These are phyloP conservation scores for Telopea speciosissima DNA, from an alignment of 177 flowering plant species.

Conservation along the genomic window DNA sequence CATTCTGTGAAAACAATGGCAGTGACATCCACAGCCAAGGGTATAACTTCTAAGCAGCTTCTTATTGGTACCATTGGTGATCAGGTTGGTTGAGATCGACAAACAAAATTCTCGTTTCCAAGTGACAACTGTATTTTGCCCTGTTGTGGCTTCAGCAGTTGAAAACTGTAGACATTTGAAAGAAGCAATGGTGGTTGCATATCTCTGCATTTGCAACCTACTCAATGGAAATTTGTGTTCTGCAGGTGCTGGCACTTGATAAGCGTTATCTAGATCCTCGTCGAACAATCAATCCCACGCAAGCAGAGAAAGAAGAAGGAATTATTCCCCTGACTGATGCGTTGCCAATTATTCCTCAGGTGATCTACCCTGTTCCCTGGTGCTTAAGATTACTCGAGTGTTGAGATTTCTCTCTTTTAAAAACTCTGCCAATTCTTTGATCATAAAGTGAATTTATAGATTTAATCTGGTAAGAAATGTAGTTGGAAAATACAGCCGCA, in stretches of 20 bases:
- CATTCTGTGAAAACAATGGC: conserved; percentile 87
- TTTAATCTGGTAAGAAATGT: not conserved
- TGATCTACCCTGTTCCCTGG: conserved; percentile 16
- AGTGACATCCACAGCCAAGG: conserved; percentile 90
- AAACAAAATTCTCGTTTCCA: not conserved
- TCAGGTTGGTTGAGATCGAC: conserved; percentile 56
- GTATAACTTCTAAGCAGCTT: conserved; percentile 95
- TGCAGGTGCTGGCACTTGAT: conserved; percentile 90
- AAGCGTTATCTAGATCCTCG: conserved; percentile 94
- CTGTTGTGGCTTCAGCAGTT: too few relatives aligned
- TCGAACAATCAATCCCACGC: conserved; percentile 70
- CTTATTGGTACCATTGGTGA: conserved; percentile 94
- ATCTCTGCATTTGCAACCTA: not conserved
- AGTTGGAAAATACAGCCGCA: not conserved
- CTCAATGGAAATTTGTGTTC: conserved; percentile 4
- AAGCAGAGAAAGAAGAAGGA: conserved; percentile 90
- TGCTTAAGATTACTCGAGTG: conserved; percentile 3
- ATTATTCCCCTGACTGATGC: conserved; percentile 86
- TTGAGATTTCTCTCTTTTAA: not conserved
- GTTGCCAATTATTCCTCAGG: conserved; percentile 94
- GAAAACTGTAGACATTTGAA: too few relatives aligned
- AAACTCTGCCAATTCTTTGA: not conserved
- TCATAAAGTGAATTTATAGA: not conserved
- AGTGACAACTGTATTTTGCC: not conserved
- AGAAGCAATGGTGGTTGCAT: too few relatives aligned